Evolutionary conservation across 352 stramenopile species (phyloP).

Genomic region (Globisporangium abappressorium): DNA sequence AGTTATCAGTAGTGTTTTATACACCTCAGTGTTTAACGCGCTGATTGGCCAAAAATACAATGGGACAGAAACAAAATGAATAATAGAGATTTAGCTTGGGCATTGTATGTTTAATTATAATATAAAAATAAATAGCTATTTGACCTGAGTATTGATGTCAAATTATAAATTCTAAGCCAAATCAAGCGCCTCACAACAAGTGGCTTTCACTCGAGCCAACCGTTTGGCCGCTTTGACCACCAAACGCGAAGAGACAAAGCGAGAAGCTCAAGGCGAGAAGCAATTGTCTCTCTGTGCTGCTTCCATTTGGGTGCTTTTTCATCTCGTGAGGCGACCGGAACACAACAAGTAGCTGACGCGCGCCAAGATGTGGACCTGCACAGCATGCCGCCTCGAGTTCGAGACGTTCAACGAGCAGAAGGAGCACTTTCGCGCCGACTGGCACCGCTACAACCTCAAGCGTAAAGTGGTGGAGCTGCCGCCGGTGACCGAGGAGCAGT

Average conservation of each 20-base stretch:
- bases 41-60: conserved; percentile 2
- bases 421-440: conserved; percentile 95
- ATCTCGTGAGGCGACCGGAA: background rate
- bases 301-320: conserved; percentile 2
- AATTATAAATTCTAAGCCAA: background rate
- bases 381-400: conserved; percentile 76
- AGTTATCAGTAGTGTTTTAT: background rate
- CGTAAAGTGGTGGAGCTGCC: conserved; percentile 94
- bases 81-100: background rate
- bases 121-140: background rate
- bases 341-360: background rate
- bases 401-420: conserved; percentile 59
- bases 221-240: conserved; percentile 5
- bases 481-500: conserved; percentile 88
- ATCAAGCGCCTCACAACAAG: background rate
- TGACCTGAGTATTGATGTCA: background rate
- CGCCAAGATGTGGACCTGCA: conserved; percentile 72
- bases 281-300: background rate
- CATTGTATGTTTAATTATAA: no score
- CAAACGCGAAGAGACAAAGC: conserved; percentile 5
- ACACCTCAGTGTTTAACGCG: background rate
- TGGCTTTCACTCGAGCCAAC: conserved; percentile 8
- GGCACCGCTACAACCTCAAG: conserved; percentile 97
- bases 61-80: background rate
- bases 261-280: conserved; percentile 1